Base-by-base conservation (phyloP, 2,329 filamentous ascomycete genomes). In the Exophiala alcalophila region DNA sequence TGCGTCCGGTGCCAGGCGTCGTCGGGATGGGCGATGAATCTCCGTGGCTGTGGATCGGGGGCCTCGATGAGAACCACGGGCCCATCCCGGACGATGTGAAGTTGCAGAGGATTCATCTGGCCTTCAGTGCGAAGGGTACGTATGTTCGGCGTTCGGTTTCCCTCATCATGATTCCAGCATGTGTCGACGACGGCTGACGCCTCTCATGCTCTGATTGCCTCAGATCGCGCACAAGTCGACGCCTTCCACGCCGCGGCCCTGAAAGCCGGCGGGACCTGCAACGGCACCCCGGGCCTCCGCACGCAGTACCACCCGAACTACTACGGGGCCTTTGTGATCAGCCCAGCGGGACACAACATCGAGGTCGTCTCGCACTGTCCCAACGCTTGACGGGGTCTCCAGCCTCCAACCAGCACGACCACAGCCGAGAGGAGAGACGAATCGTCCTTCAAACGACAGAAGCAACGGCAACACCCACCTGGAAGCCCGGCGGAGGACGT, bases 271-370 rank as follows among this genome's bases (percentile, higher is more conserved):
- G 73, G 62, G 2, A 66, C 61, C 21, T 67, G 69, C 52, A 76
- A 77, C 51, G 74, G 74, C 3, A 57, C 63, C 11, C 74, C 74
- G 0, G 74, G 74, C 0, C 21, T 64, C 9, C 59, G 72, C 28
- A 44, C 63, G 3, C 57, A 71, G 10, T 76, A 74, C 53, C 63
- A 64, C 30, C 54, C 65, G 10, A 61, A 62, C 4, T 77, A 77
- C 55, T 78, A 76, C 38, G 73, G 57, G 1, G 71, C 73, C 1
- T 78, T 72, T 59, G 63, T 76, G 4, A 55, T 66, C 27, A 73
- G 77, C 52, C 71, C 72, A 1, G 58, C 64, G 3, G 73, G 74
- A 0, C 77, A 77, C 52, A 77, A 77, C 50, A 66, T 76, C 30
- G 74, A 77, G 59, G 65, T 65, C 37, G 62, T 73, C 8, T 24